Evolutionary conservation across 768 basidiomycete genomes (phyloP), one percentile per base, ranked within the genome.

Genomic region (Boletus vinaceobasis): DNA sequence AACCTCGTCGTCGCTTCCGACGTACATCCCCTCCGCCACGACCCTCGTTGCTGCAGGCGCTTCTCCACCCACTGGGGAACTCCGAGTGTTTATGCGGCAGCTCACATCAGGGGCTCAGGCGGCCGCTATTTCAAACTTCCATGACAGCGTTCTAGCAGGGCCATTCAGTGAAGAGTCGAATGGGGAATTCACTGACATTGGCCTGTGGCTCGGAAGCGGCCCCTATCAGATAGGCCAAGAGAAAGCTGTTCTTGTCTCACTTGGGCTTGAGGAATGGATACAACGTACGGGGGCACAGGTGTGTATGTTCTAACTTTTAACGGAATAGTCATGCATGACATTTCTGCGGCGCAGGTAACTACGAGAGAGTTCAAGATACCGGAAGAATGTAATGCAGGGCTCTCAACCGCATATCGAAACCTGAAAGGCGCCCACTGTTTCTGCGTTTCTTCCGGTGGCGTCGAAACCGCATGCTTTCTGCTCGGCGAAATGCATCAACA

Each of bases 181-280:
- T 59, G 83, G 84, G 56, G 82, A 85, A 44, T 79, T 72, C 39
- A 77, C 77, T 6, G 82, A 84, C 56, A 64, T 81, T 23, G 79
- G 73, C 5, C 44, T 85, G 33, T 83, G 79, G 78, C 71, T 85
- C 5, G 81, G 83, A 9, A 46, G 56, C 6, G 78, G 77, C 5
- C 61, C 72, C 7, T 63, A 68, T 56, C 70, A 69, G 56, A 49
- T 7, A 15, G 67, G 69, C 17, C 55, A 65, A 42, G 71, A 72
- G 53, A 50, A 19, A 7, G 66, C 65, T 27, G 58, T 78, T 23
- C 65, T 81, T 21, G 32, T 51, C 7, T 62, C 70, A 32, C 65
- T 79, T 9, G 73, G 71, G 7, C 61, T 75, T 36, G 57, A 52
- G 33, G 62, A 60, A 44, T 69, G 61, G 64, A 51, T 45, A 23